Percentiles rank a stretch among this genome's conserved stretches.
Conservation (phyloP, 148 eudicot genomes). For the Vaccinium myrtillus region DNA sequence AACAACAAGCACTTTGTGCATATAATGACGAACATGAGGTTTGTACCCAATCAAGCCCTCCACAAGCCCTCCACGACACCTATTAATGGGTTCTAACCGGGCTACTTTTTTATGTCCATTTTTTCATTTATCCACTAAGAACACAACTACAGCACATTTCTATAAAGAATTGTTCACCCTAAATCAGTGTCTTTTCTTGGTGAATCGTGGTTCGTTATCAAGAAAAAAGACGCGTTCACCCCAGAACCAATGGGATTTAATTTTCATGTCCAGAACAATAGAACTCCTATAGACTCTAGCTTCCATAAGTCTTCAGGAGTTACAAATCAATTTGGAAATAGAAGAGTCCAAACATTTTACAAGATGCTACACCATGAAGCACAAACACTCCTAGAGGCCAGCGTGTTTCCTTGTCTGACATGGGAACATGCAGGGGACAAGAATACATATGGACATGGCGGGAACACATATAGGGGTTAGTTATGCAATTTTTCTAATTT, state of each 20-base stretch:
- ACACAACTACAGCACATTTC: neutral
- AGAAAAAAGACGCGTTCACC: neutral
- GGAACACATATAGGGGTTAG: too few species aligned
- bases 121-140: neutral
- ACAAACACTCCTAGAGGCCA: too few species aligned
- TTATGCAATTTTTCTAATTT: too few species aligned
- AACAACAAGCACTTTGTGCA: neutral
- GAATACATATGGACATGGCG: too few species aligned
- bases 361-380: neutral
- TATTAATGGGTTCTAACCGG: neutral
- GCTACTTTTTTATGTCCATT: neutral
- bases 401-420: too few species aligned
- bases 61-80: neutral
- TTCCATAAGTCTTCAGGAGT: neutral
- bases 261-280: neutral
- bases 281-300: neutral
- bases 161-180: neutral
- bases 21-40: neutral
- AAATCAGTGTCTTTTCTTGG: neutral
- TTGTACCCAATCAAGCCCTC: neutral
- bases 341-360: neutral
- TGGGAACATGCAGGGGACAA: too few species aligned
- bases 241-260: neutral
- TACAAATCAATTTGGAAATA: neutral
- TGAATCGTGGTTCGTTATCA: neutral